Percentiles rank a stretch among this genome's conserved stretches.
Conservation (phyloP, 1,284 basidiomycete species). For the Cryptococcus wingfieldii region DNA sequence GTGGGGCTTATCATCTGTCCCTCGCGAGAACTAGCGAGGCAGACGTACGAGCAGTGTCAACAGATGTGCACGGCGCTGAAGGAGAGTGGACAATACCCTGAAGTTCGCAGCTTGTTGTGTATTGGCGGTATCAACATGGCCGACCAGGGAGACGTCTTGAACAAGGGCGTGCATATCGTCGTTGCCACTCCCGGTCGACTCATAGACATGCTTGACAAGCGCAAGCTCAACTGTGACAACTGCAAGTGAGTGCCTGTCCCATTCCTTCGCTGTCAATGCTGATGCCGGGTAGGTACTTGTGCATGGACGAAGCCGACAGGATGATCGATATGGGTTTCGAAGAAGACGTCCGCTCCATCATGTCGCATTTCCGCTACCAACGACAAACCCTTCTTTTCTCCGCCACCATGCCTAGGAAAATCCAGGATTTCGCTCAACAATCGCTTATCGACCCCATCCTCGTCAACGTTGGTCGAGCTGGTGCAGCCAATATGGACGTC, state of each 20-base stretch:
- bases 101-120: constrained; percentile 80
- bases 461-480: constrained; percentile 96
- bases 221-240: constrained; percentile 80
- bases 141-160: constrained; percentile 85
- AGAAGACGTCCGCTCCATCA: constrained; percentile 96
- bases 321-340: constrained; percentile 99
- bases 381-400: constrained; percentile 96
- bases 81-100: constrained; percentile 73
- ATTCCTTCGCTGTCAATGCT: neutral
- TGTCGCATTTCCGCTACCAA: constrained; percentile 96
- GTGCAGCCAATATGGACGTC: constrained; percentile 94
- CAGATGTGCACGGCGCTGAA: constrained; percentile 78
- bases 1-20: constrained; percentile 93
- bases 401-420: constrained; percentile 98
- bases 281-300: constrained; percentile 60
- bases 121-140: constrained; percentile 98
- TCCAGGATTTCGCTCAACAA: constrained; percentile 96
- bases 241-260: constrained; percentile 59
- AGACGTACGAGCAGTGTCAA: constrained; percentile 91
- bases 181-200: constrained; percentile 56
- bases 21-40: constrained; percentile 86
- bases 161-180: constrained; percentile 82
- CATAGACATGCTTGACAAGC: constrained; percentile 72
- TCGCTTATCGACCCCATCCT: constrained; percentile 88
- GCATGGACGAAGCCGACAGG: constrained; percentile 98